Base-by-base conservation (phyloP, 2,329 filamentous ascomycete species). In the Penicillium sp. region DNA sequence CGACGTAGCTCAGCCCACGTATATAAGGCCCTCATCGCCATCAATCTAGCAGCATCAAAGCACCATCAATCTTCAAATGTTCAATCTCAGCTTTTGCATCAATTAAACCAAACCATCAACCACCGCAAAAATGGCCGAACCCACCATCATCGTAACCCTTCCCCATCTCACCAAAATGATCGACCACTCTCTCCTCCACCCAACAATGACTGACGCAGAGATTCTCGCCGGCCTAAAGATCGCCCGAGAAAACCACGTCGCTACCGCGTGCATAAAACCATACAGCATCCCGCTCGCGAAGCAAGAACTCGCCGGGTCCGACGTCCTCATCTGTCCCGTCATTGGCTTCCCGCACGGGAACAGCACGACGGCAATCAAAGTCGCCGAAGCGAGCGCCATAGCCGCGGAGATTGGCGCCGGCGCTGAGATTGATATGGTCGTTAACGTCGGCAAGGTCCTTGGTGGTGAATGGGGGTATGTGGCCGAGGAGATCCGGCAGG, bases 291-390 rank as follows among this genome's bases (percentile, higher is more conserved):
- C 83, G 0, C 70, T 82, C 6, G 85, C 85, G 4, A 77, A 75
- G 23, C 64, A 79, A 35, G 73, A 79, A 1, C 83, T 89, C 0
- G 75, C 78, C 19, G 84, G 80, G 7, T 78, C 78, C 2, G 75
- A 74, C 49, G 86, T 88, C 5, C 67, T 76, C 2, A 70, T 88
- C 31, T 88, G 85, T 66, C 78, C 85, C 1, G 86, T 88, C 38
- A 82, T 88, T 64, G 85, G 85, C 29, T 89, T 89, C 66, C 86
- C 87, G 0, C 83, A 87, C 67, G 86, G 86, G 2, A 87, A 83
- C 71, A 83, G 80, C 66, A 86, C 82, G 0, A 83, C 82, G 0
- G 72, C 76, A 13, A 79, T 83, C 64, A 89, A 89, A 68, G 80
- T 85, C 1, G 73, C 77, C 26, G 86, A 88, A 67, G 84, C 86